Conservation (phyloP, 2,329 filamentous ascomycete genomes). For the Penicillium sp. region DNA sequence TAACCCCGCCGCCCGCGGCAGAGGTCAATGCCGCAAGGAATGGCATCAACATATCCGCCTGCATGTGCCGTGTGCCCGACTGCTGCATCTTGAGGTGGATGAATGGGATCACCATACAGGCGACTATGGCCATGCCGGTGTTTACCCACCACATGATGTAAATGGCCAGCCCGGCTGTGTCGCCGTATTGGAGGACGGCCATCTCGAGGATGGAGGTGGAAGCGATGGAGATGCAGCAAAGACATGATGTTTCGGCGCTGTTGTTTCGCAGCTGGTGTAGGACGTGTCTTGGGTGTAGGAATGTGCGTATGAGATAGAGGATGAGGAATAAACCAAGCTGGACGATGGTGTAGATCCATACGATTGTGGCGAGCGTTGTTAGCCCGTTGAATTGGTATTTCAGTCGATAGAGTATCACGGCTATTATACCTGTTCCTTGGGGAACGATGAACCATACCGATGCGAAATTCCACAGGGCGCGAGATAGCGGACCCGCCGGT, state of each 20-base stretch:
- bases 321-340: constrained; percentile 24
- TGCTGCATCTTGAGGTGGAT: constrained; percentile 32
- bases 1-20: constrained; percentile 32
- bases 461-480: constrained; percentile 28
- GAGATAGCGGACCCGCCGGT: constrained; percentile 8
- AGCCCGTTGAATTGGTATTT: constrained; percentile 38
- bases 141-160: constrained; percentile 39
- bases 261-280: constrained; percentile 23
- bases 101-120: constrained; percentile 30
- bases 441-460: constrained; percentile 35
- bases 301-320: constrained; percentile 28
- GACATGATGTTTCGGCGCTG: constrained; percentile 32
- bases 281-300: constrained; percentile 28
- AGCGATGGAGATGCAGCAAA: constrained; percentile 34
- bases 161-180: constrained; percentile 21
- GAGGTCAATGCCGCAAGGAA: constrained; percentile 35
- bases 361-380: constrained; percentile 29
- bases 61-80: constrained; percentile 27
- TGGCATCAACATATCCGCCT: constrained; percentile 33
- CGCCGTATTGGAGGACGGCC: constrained; percentile 44
- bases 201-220: constrained; percentile 30
- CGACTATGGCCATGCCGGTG: constrained; percentile 26
- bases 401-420: constrained; percentile 31
- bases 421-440: constrained; percentile 33
- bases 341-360: constrained; percentile 34